These are phyloP conservation scores for Kodamaea sagamina DNA, from an alignment of 805 yeast species.

Conservation along the genomic window DNA sequence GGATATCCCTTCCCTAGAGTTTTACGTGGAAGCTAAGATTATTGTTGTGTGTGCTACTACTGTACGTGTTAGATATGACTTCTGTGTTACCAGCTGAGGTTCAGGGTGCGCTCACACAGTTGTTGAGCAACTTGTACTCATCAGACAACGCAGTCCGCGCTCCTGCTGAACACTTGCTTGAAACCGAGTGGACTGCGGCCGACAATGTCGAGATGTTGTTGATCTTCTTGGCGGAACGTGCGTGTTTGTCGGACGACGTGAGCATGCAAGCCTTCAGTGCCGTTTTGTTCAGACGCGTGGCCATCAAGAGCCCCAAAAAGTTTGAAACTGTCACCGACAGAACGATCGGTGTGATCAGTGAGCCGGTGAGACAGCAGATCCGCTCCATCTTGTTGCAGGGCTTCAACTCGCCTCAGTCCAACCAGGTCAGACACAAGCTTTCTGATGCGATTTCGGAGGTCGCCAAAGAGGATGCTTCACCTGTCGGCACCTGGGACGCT, in stretches of 20 bases:
- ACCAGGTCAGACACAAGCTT: constrained; percentile 82
- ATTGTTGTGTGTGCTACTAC: no score
- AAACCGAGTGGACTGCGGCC: constrained; percentile 71
- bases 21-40: not conserved
- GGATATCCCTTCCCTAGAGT: not conserved
- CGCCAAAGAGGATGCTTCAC: constrained; percentile 64
- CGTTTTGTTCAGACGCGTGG: constrained; percentile 84
- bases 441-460: constrained; percentile 94
- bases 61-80: constrained; percentile 25
- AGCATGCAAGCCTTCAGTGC: constrained; percentile 74
- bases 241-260: constrained; percentile 62
- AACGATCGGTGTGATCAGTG: constrained; percentile 69
- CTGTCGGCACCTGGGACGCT: constrained; percentile 70
- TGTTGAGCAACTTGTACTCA: constrained; percentile 55
- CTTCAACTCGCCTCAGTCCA: constrained; percentile 66
- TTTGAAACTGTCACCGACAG: constrained; percentile 67
- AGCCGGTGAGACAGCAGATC: constrained; percentile 60
- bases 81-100: constrained; percentile 62
- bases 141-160: constrained; percentile 78
- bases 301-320: constrained; percentile 74
- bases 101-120: constrained; percentile 51
- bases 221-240: constrained; percentile 78
- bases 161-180: constrained; percentile 73
- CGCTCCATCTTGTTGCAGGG: constrained; percentile 71
- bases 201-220: constrained; percentile 70